A percentile compares a stretch with the other conserved stretches of the same genome.
phyloP scores from a whole-genome alignment of 768 basidiomycete genomes.

The Tylopilus cervinicoccineus region DNA sequence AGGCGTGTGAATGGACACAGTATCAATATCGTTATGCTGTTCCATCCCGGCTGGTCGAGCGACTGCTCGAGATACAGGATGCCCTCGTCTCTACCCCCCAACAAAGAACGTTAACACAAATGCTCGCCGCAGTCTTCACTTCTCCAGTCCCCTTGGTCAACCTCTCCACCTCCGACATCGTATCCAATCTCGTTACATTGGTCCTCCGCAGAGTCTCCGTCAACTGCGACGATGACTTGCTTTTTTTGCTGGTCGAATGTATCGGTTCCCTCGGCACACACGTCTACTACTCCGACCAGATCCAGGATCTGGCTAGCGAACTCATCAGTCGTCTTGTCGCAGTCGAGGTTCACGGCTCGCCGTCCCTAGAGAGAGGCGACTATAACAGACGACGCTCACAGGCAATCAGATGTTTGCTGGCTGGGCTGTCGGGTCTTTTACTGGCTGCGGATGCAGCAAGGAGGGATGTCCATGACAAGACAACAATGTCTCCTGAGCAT shows the following conservation, averaged over 20 bases:
- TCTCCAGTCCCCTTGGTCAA: slow-evolving; percentile 82
- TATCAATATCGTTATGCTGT: slow-evolving; percentile 93
- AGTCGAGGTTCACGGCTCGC: slow-evolving; percentile 61
- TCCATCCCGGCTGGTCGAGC: slow-evolving; percentile 80
- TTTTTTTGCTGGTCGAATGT: slow-evolving; percentile 68
- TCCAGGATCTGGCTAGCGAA: slow-evolving; percentile 87
- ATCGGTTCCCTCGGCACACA: slow-evolving; percentile 85
- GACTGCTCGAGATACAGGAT: slow-evolving; percentile 63
- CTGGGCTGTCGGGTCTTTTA: slow-evolving; percentile 68
- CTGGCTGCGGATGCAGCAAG: slow-evolving; percentile 49
- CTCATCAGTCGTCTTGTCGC: slow-evolving; percentile 69
- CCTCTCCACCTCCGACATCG: slow-evolving; percentile 84
- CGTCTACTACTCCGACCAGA: slow-evolving; percentile 94
- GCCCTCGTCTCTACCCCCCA: slow-evolving; percentile 40
- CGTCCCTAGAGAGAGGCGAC: slow-evolving; percentile 36
- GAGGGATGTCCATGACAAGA: slow-evolving; percentile 19
- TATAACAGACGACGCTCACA: slow-evolving; percentile 49
- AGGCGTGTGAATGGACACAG: slow-evolving; percentile 81
- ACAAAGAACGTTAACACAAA: slow-evolving; percentile 62
- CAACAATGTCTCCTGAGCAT: slow-evolving; percentile 17
- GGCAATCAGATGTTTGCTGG: slow-evolving; percentile 67
- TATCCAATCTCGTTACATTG: slow-evolving; percentile 71
- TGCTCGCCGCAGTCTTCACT: slow-evolving; percentile 82
- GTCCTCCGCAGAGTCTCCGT: slow-evolving; percentile 66
- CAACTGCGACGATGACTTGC: slow-evolving; percentile 57